These are phyloP conservation scores for Lecanosticta acicola DNA, from an alignment of 2,329 filamentous ascomycete genomes.

Conservation along the genomic window DNA sequence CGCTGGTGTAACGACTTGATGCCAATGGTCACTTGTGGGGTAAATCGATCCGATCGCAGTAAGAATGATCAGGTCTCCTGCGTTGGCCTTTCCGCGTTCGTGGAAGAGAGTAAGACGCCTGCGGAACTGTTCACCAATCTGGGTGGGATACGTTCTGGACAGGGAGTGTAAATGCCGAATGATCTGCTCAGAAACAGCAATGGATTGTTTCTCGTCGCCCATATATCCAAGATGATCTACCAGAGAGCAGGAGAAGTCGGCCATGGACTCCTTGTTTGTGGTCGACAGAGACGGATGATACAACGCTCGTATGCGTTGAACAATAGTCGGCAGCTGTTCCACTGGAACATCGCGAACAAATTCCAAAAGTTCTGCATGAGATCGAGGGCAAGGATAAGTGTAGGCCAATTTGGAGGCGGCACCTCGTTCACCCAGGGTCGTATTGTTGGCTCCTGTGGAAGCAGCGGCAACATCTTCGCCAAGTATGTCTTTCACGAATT, in stretches of 20 bases:
- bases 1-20: slow-evolving; percentile 86
- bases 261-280: slow-evolving; percentile 78
- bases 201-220: slow-evolving; percentile 47
- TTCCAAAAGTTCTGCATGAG: slow-evolving; percentile 65
- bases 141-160: slow-evolving; percentile 74
- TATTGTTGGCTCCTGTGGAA: not conserved
- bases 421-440: slow-evolving; percentile 19
- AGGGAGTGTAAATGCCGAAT: slow-evolving; percentile 90
- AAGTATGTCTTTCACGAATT: slow-evolving; percentile 44
- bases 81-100: slow-evolving; percentile 47
- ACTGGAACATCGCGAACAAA: slow-evolving; percentile 57
- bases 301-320: slow-evolving; percentile 86
- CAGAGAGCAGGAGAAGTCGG: slow-evolving; percentile 60
- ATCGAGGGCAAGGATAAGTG: slow-evolving; percentile 79
- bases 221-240: slow-evolving; percentile 62
- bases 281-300: slow-evolving; percentile 82
- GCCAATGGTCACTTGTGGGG: slow-evolving; percentile 95
- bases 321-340: slow-evolving; percentile 65
- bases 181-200: slow-evolving; percentile 68
- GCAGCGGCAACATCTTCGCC: slow-evolving; percentile 14
- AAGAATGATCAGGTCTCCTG: slow-evolving; percentile 77
- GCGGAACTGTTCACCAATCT: slow-evolving; percentile 72
- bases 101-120: slow-evolving; percentile 58
- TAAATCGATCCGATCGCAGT: slow-evolving; percentile 81
- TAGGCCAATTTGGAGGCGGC: slow-evolving; percentile 55